A percentile compares a stretch with the other conserved stretches of the same genome.
These are phyloP conservation scores for Alternaria novae-zelandiae DNA, from an alignment of 2,329 filamentous ascomycete species.

Conservation along the genomic window DNA sequence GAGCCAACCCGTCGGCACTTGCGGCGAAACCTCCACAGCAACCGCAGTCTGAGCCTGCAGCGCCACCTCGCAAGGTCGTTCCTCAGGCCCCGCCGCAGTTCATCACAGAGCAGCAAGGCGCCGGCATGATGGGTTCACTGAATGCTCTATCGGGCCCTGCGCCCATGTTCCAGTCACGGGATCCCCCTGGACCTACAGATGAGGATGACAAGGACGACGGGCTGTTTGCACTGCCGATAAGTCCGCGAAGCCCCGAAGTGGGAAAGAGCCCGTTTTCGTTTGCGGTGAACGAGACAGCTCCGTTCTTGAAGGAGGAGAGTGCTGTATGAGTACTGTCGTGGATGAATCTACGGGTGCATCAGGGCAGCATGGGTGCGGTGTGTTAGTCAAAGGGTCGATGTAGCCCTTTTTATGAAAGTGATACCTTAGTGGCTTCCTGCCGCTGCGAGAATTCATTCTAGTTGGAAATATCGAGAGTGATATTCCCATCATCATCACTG, in stretches of 20 bases:
- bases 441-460: neutral
- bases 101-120: constrained; percentile 49
- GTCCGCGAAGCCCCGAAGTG: constrained; percentile 85
- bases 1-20: constrained; percentile 48
- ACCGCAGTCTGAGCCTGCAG: constrained; percentile 26
- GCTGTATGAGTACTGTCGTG: constrained; percentile 24
- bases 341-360: neutral
- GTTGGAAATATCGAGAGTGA: neutral
- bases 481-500: neutral
- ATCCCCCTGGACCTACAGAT: constrained; percentile 37
- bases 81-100: constrained; percentile 47
- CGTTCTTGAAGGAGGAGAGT: constrained; percentile 39
- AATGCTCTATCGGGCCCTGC: constrained; percentile 51
- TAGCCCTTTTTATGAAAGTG: constrained; percentile 12
- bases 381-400: neutral
- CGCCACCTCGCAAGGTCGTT: constrained; percentile 43
- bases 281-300: constrained; percentile 43
- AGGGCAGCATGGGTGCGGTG: neutral
- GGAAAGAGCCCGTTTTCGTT: constrained; percentile 80
- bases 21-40: constrained; percentile 52
- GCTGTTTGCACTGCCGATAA: constrained; percentile 85
- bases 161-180: constrained; percentile 39
- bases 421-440: constrained; percentile 20
- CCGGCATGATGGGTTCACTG: constrained; percentile 52
- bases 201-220: constrained; percentile 73